Base-by-base conservation (phyloP, 495 filamentous ascomycete genomes). In the Penicillium waksmanii region DNA sequence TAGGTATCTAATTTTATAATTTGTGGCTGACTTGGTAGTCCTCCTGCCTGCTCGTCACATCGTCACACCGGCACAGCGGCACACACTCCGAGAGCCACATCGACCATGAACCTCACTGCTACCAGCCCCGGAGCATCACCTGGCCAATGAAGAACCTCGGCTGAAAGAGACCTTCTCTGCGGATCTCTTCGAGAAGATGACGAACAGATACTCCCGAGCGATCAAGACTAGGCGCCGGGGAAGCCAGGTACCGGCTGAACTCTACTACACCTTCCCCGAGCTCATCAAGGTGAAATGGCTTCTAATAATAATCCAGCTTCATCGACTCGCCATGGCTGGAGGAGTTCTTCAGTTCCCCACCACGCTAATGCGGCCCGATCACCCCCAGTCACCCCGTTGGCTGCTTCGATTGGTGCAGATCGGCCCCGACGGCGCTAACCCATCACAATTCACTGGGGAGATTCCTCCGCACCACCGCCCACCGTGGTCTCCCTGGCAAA, bases 341-440 rank as follows among this genome's bases (percentile, higher is more conserved):
- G 9, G 9, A 27, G 21, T 42, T 58, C 49, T 52, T 52, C 36
- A 58, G 17, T 42, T 54, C n/a, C 23, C 55, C 56, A 59, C 58
- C 50, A 31, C 66, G 63, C 68, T 71, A 71, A 71, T 71, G 68
- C 68, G 52, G 68, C 36, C 61, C 54, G 42, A 48, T 71, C 68
- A 71, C 67, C 54, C 34, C 58, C 34, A 60, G 44, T 68, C 63
- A 71, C 65, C 58, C 46, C 38, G 46, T 35, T 48, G 36, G 43
- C 56, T 51, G 35, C 40, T 51, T 15, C 17, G 23, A 36, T 10
- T 49, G 13, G 13, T 13, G 42, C 52, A 68, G 60, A 70, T 70
- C 68, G 63, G 65, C 15, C 48, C 53, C 12, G 47, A 18, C 31
- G 60, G 67, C 65, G 67, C 67, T 66, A 68, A 62, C 49, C 46